Conservation (phyloP, 2,329 filamentous ascomycete genomes). For the Dactylellina haptotyla region DNA sequence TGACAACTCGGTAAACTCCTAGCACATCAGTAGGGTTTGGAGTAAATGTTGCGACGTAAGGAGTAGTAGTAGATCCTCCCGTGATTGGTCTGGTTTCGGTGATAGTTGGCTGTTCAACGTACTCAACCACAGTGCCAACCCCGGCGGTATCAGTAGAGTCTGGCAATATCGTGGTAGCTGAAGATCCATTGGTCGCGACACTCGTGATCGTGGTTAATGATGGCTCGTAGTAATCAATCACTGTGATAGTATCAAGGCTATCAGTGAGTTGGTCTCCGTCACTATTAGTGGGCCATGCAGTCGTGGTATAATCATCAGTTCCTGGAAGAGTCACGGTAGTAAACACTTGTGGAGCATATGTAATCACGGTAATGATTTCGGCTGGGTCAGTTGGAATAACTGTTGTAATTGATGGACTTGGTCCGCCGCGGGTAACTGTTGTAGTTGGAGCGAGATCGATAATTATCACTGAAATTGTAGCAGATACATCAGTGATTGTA, state of each 20-base stretch:
- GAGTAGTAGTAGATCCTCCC: not conserved
- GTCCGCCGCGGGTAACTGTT: not conserved
- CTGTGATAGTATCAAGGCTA: not conserved
- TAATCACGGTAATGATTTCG: no score
- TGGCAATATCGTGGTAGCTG: not conserved
- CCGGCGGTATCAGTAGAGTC: not conserved
- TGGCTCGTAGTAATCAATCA: not conserved
- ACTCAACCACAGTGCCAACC: not conserved
- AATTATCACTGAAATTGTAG: not conserved
- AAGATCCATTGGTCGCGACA: not conserved
- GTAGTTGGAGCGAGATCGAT: not conserved
- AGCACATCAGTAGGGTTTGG: not conserved
- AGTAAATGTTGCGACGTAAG: not conserved
- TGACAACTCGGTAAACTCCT: not conserved
- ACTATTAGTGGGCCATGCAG: not conserved
- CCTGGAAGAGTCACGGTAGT: not conserved
- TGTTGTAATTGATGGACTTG: no score
- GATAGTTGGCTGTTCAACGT: not conserved
- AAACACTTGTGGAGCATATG: no score
- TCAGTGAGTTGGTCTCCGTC: no score
- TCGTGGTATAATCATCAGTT: not conserved
- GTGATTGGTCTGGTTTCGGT: not conserved
- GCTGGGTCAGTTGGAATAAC: no score
- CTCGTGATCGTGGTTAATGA: not conserved
- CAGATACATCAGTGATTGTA: not conserved